Conservation (phyloP, 2,329 filamentous ascomycete genomes). For the Paecilomyces niveus region DNA sequence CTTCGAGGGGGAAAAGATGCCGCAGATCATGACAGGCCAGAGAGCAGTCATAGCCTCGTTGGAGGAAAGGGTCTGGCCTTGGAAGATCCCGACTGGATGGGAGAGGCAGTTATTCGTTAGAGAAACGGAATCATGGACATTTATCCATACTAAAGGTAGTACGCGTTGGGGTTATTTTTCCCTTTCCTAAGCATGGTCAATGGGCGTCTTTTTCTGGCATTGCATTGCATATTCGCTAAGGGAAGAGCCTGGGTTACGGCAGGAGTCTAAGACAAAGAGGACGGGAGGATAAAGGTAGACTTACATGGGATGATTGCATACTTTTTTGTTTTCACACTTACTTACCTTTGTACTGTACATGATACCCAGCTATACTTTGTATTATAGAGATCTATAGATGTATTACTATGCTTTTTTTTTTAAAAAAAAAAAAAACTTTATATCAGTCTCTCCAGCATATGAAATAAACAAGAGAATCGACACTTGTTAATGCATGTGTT, state of each 20-base stretch:
- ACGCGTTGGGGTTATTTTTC: background rate
- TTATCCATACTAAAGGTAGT: background rate
- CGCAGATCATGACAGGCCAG: slow-evolving; percentile 11
- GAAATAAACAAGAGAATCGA: too few species aligned
- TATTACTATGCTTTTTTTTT: background rate
- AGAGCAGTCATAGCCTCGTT: slow-evolving; percentile 6
- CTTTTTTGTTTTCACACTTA: background rate
- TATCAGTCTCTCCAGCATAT: too few species aligned
- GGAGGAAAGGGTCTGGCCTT: slow-evolving; percentile 22
- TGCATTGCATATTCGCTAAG: background rate
- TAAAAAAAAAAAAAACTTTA: too few species aligned
- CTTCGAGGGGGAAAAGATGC: slow-evolving; percentile 19
- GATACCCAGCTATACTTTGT: background rate
- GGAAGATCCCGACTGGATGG: slow-evolving; percentile 44
- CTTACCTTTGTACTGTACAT: background rate
- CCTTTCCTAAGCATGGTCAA: background rate
- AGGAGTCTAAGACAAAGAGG: background rate
- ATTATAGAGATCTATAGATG: background rate
- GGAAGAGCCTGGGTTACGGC: background rate
- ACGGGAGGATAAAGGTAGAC: background rate
- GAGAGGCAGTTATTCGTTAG: slow-evolving; percentile 41
- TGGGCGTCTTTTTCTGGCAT: background rate
- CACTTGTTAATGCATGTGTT: too few species aligned
- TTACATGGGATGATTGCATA: background rate
- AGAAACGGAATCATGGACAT: background rate